These are phyloP conservation scores for Litsea cubeba DNA, from an alignment of 164 flowering plant genomes.

Conservation along the genomic window DNA sequence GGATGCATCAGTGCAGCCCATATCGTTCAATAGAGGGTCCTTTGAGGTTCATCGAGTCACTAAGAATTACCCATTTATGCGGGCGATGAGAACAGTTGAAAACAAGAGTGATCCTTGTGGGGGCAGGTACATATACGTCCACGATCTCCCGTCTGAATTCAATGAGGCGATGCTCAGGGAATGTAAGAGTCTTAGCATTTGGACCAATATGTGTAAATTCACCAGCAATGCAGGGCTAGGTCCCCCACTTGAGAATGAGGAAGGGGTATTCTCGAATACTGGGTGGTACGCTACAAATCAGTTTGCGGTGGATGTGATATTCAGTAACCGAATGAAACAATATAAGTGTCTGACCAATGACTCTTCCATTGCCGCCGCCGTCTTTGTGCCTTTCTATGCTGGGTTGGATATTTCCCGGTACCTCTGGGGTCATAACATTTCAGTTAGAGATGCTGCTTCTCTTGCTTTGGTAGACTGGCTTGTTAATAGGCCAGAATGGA, in stretches of 20 bases:
- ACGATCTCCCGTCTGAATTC: slow-evolving; percentile 76
- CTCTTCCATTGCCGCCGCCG: slow-evolving; percentile 84
- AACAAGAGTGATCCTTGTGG: slow-evolving; percentile 92
- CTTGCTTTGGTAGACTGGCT: slow-evolving; percentile 79
- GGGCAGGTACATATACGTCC: slow-evolving; percentile 88
- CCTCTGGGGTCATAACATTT: slow-evolving; percentile 81
- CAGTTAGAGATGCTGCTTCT: slow-evolving; percentile 75
- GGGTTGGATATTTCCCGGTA: slow-evolving; percentile 83
- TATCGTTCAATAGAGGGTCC: slow-evolving; percentile 8
- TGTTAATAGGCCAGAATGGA: slow-evolving; percentile 80
- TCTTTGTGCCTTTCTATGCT: slow-evolving; percentile 92
- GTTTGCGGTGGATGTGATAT: slow-evolving; percentile 89
- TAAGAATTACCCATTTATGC: slow-evolving; percentile 43
- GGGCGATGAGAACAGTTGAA: slow-evolving; percentile 62
- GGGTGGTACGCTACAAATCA: slow-evolving; percentile 95
- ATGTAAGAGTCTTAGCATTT: slow-evolving; percentile 61
- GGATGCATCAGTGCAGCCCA: slow-evolving; percentile 22
- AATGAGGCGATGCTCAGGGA: slow-evolving; percentile 89
- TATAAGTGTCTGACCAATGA: slow-evolving; percentile 82
- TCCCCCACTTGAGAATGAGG: slow-evolving; percentile 69
- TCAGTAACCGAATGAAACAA: slow-evolving; percentile 84
- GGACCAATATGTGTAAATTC: slow-evolving; percentile 94
- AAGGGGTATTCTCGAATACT: slow-evolving; percentile 63
- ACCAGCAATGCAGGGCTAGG: slow-evolving; percentile 80
- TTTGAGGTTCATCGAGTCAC: not conserved